phyloP scores from a whole-genome alignment of 129 eudicot species.

The Arctium lappa region DNA sequence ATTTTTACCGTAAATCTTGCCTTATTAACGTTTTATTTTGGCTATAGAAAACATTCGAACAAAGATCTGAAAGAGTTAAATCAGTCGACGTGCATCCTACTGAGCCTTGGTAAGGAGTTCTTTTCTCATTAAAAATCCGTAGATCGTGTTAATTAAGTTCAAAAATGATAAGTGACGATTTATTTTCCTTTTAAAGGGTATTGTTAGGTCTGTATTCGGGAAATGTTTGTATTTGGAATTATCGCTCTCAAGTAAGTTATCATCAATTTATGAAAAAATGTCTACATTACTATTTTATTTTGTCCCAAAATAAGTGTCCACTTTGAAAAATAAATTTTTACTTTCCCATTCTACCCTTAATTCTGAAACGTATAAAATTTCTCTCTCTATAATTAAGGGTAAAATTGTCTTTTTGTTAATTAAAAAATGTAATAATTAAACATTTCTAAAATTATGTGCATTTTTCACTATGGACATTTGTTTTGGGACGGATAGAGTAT shows the following conservation, averaged over 20 bases:
- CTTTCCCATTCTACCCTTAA: too few species aligned
- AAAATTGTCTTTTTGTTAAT: too few species aligned
- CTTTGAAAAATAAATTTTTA: too few species aligned
- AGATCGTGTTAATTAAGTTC: background rate
- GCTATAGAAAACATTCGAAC: slow-evolving; percentile 59
- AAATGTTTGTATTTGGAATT: slow-evolving; percentile 75
- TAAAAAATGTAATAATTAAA: too few species aligned
- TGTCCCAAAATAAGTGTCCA: too few species aligned
- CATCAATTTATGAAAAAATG: background rate
- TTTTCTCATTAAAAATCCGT: background rate
- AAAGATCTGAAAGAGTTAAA: slow-evolving; percentile 73
- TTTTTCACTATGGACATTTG: too few species aligned
- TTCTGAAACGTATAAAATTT: too few species aligned
- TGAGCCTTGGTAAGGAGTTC: slow-evolving; percentile 64
- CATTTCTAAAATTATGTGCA: too few species aligned
- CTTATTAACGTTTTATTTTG: background rate
- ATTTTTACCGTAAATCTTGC: background rate
- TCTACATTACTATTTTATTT: background rate
- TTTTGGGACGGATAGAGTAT: background rate
- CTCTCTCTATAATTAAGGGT: too few species aligned
- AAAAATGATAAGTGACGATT: background rate
- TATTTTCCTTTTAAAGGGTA: slow-evolving; percentile 39
- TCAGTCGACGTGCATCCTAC: slow-evolving; percentile 87
- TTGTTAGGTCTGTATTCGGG: slow-evolving; percentile 77
- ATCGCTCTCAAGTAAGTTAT: slow-evolving; percentile 66